These are phyloP conservation scores for Rhodotorula sp. DNA, from an alignment of 1,284 basidiomycete species.

Conservation along the genomic window DNA sequence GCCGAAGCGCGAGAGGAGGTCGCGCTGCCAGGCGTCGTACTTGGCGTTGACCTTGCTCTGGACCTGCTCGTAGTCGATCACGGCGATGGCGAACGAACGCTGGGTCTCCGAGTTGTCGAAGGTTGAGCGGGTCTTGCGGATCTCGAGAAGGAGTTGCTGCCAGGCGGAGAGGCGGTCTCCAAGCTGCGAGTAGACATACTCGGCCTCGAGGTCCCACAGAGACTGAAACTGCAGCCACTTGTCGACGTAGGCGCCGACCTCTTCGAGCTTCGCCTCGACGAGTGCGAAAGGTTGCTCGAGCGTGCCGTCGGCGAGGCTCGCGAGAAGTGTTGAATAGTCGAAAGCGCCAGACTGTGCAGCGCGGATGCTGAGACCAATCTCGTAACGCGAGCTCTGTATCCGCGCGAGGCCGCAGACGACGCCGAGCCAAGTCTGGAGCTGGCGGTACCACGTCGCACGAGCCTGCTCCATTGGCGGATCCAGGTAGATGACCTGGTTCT, in stretches of 20 bases:
- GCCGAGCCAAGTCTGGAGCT: constrained; percentile 86
- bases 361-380: constrained; percentile 85
- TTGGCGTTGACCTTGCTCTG: constrained; percentile 96
- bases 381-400: constrained; percentile 91
- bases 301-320: constrained; percentile 68
- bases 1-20: constrained; percentile 88
- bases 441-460: constrained; percentile 83
- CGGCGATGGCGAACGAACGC: constrained; percentile 85
- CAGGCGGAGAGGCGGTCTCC: constrained; percentile 89
- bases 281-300: constrained; percentile 80
- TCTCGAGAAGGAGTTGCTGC: constrained; percentile 90
- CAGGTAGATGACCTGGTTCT: constrained; percentile 97
- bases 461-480: constrained; percentile 97
- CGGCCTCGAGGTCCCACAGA: constrained; percentile 95
- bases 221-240: constrained; percentile 99
- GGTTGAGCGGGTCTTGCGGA: constrained; percentile 91
- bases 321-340: constrained; percentile 55
- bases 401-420: constrained; percentile 84
- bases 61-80: constrained; percentile 96
- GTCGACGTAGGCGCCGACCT: constrained; percentile 83
- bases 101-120: constrained; percentile 96
- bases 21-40: constrained; percentile 96
- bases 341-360: constrained; percentile 63
- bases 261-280: constrained; percentile 82
- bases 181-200: constrained; percentile 90